A percentile compares a stretch with the other conserved stretches of the same genome.
phyloP scores from a whole-genome alignment of 108 stramenopile species.

The Fragilaria radians region DNA sequence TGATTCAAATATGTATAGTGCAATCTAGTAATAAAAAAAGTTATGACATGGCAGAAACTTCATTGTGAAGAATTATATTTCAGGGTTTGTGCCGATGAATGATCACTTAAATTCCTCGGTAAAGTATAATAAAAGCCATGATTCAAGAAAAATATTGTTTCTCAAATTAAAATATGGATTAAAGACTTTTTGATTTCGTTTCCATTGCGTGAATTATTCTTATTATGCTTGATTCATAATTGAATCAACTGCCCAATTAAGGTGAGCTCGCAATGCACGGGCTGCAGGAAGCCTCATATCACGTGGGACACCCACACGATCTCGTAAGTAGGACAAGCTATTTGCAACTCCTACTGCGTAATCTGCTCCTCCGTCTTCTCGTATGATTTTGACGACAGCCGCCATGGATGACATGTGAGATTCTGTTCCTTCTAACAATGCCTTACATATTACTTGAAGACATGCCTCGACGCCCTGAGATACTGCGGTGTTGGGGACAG shows the following conservation, averaged over 20 bases:
- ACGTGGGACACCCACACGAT: conserved; percentile 89
- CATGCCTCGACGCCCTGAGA: conserved; percentile 34
- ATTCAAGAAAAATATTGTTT: no score
- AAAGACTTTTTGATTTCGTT: no score
- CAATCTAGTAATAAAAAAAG: no score
- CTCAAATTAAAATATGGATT: no score
- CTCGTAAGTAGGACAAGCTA: conserved; percentile 77
- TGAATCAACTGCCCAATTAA: conserved; percentile 78
- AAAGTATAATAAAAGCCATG: no score
- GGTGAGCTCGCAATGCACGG: conserved; percentile 68
- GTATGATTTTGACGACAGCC: conserved; percentile 34
- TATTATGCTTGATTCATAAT: no score
- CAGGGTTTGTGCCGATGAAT: no score
- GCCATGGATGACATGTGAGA: conserved; percentile 28
- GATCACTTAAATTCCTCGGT: no score
- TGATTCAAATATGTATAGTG: no score
- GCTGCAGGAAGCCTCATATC: conserved; percentile 91
- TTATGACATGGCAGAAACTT: no score
- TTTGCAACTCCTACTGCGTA: conserved; percentile 32
- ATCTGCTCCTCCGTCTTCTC: conserved; percentile 50
- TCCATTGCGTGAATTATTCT: no score
- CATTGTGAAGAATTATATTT: no score
- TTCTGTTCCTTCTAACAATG: conserved; percentile 42
- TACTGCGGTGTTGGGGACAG: conserved; percentile 29
- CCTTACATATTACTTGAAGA: conserved; percentile 31